Percentiles rank a stretch among this genome's conserved stretches.
Evolutionary conservation across 345 rosid species (phyloP).

Genomic region (Pelargonium nanum): DNA sequence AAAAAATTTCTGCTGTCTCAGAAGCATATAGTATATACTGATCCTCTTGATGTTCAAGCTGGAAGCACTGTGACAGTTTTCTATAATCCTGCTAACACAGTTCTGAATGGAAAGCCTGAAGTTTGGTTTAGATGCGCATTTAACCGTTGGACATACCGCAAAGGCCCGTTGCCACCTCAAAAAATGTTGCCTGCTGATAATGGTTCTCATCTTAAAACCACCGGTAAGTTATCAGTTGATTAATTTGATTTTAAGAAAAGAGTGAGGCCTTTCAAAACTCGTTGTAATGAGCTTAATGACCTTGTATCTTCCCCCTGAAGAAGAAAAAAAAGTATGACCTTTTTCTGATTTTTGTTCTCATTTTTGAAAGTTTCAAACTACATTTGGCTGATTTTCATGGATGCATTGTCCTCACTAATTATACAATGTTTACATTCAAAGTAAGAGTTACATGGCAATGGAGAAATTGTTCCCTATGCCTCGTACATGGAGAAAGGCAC

Average conservation of each 20-base stretch:
- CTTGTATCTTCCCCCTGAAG: neutral
- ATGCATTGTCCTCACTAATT: neutral
- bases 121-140: conserved; percentile 91
- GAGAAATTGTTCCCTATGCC: neutral
- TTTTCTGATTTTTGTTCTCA: neutral
- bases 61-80: conserved; percentile 54
- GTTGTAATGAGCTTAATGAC: neutral
- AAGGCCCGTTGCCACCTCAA: conserved; percentile 72
- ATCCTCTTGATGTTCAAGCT: conserved; percentile 75
- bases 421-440: no score
- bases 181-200: conserved; percentile 57
- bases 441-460: no score
- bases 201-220: conserved; percentile 48
- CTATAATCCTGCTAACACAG: conserved; percentile 77
- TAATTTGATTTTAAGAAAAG: neutral
- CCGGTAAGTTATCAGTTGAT: conserved; percentile 33
- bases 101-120: conserved; percentile 72
- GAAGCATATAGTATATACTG: conserved; percentile 71
- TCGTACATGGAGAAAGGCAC: neutral
- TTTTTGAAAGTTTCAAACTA: no score
- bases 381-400: neutral
- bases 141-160: conserved; percentile 82
- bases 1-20: conserved; percentile 72
- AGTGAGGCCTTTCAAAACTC: neutral
- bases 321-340: neutral